Evolutionary conservation across 345 rosid species (phyloP).

Genomic region (Camelina neglecta): DNA sequence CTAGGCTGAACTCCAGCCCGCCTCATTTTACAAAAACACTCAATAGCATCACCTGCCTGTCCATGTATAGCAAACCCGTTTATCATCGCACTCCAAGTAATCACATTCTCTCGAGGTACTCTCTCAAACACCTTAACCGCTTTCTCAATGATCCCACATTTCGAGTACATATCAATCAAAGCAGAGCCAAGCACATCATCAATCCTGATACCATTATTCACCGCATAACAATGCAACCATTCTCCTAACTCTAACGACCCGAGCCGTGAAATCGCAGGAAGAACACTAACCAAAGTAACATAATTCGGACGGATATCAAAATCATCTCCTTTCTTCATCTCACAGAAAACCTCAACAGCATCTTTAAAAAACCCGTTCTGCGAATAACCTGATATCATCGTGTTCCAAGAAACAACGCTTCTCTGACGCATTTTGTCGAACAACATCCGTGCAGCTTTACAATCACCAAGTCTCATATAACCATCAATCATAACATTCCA

Average conservation of each 20-base stretch:
- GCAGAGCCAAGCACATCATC: constrained; percentile 75
- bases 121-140: constrained; percentile 62
- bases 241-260: constrained; percentile 68
- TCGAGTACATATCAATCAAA: constrained; percentile 75
- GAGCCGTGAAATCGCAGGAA: constrained; percentile 61
- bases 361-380: constrained; percentile 63
- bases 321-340: constrained; percentile 56
- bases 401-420: constrained; percentile 73
- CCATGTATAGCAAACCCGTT: constrained; percentile 76
- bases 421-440: constrained; percentile 62
- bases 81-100: constrained; percentile 71
- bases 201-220: constrained; percentile 49
- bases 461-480: constrained; percentile 57
- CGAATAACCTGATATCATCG: constrained; percentile 71
- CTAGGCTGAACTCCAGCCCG: constrained; percentile 47
- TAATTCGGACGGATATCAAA: constrained; percentile 48
- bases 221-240: constrained; percentile 73
- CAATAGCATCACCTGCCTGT: constrained; percentile 58
- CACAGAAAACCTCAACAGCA: constrained; percentile 57
- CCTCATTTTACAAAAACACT: constrained; percentile 57
- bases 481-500: constrained; percentile 84
- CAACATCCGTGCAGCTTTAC: constrained; percentile 49
- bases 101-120: constrained; percentile 51
- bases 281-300: constrained; percentile 71
- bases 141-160: constrained; percentile 72